Conservation (phyloP, 1,284 basidiomycete genomes). For the Tilletia horrida region DNA sequence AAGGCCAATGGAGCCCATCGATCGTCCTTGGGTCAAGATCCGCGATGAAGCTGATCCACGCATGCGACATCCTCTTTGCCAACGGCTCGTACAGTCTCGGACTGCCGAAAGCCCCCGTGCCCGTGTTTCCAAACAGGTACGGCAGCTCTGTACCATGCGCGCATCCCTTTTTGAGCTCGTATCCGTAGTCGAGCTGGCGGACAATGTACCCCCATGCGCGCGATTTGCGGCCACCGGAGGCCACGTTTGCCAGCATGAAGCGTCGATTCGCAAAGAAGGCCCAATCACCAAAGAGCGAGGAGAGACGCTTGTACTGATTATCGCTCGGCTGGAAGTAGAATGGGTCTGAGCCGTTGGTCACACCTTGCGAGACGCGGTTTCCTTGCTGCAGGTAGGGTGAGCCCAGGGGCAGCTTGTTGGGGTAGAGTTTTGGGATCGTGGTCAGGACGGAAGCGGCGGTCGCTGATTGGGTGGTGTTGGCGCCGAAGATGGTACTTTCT, state of each 20-base stretch:
- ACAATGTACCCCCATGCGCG: slow-evolving; percentile 6
- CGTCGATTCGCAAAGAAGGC: neutral
- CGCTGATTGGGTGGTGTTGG: slow-evolving; percentile 23
- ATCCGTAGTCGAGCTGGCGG: neutral
- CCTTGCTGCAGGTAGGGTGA: slow-evolving; percentile 30
- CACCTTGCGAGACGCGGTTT: slow-evolving; percentile 20
- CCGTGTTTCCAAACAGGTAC: neutral
- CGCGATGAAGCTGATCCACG: slow-evolving; percentile 29
- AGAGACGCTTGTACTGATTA: slow-evolving; percentile 6
- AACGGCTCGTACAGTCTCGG: slow-evolving; percentile 8
- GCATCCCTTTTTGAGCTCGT: neutral
- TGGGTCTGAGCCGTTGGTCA: slow-evolving; percentile 5
- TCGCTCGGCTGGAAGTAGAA: neutral
- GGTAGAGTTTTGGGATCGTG: slow-evolving; percentile 26
- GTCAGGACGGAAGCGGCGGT: slow-evolving; percentile 26
- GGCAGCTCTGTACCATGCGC: neutral
- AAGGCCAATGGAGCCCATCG: slow-evolving; percentile 25
- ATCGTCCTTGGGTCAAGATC: slow-evolving; percentile 28
- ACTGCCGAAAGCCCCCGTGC: neutral
- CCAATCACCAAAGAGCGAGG: neutral
- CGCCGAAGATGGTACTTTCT: slow-evolving; percentile 25
- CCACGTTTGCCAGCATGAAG: neutral
- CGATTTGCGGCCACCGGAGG: neutral
- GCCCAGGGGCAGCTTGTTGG: slow-evolving; percentile 25
- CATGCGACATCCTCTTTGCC: slow-evolving; percentile 23